phyloP scores from a whole-genome alignment of 2,329 filamentous ascomycete species.

The Aureobasidium sp. region DNA sequence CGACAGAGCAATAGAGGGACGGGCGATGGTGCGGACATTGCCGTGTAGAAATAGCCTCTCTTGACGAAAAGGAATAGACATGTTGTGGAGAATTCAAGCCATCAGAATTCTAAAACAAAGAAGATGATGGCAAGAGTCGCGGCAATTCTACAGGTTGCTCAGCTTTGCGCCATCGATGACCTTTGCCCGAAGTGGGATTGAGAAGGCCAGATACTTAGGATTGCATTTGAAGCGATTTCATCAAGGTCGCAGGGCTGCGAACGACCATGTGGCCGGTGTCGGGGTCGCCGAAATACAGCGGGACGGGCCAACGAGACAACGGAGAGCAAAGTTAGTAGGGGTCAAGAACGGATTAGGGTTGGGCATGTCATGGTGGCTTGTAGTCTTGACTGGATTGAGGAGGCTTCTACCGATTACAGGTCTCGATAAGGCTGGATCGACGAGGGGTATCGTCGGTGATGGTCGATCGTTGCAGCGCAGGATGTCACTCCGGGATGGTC shows the following conservation, averaged over 20 bases:
- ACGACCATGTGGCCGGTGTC: neutral
- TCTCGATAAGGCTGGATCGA: constrained; percentile 10
- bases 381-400: neutral
- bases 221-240: neutral
- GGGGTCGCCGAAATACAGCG: constrained; percentile 3
- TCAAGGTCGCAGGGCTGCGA: neutral
- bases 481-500: too few species aligned
- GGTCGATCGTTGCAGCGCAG: neutral
- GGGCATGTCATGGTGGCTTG: neutral
- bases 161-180: neutral
- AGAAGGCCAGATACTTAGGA: neutral
- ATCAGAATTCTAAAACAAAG: neutral
- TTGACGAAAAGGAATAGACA: neutral
- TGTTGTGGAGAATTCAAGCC: constrained; percentile 1
- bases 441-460: neutral
- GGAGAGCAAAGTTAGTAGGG: neutral
- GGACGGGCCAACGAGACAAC: neutral
- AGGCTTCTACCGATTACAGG: neutral
- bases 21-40: too few species aligned
- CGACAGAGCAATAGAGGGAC: neutral
- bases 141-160: neutral
- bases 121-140: neutral
- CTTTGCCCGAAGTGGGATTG: constrained; percentile 6
- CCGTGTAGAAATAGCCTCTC: neutral
- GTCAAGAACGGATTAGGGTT: neutral